Percentiles rank a stretch among this genome's conserved stretches.
These are phyloP conservation scores for Friedmanniomyces simplex DNA, from an alignment of 495 filamentous ascomycete species.

Conservation along the genomic window DNA sequence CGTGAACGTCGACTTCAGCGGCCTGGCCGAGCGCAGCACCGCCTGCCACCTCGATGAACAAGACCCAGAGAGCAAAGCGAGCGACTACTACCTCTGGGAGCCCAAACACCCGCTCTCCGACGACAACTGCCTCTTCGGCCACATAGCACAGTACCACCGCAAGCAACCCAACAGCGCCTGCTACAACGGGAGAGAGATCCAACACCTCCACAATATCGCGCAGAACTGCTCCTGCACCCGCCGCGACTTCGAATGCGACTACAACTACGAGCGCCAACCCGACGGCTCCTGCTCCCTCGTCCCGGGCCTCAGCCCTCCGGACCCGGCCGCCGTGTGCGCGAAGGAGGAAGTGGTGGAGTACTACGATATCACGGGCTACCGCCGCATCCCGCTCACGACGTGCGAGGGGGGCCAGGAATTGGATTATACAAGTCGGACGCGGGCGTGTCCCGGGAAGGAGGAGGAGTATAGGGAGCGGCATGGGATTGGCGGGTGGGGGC, in stretches of 20 bases:
- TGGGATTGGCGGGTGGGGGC: conserved; percentile 56
- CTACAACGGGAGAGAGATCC: conserved; percentile 62
- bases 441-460: conserved; percentile 64
- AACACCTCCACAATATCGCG: conserved; percentile 54
- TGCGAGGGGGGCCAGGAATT: conserved; percentile 63
- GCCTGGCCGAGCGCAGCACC: conserved; percentile 49
- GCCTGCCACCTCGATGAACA: conserved; percentile 60
- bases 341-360: conserved; percentile 61
- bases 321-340: conserved; percentile 57
- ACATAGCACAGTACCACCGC: conserved; percentile 78
- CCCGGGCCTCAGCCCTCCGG: conserved; percentile 52
- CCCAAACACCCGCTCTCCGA: conserved; percentile 67
- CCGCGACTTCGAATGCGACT: conserved; percentile 93
- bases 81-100: conserved; percentile 75
- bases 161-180: conserved; percentile 66
- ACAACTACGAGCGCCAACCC: conserved; percentile 72
- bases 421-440: conserved; percentile 46
- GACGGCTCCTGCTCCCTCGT: conserved; percentile 71
- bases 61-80: conserved; percentile 42
- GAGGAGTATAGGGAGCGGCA: conserved; percentile 69
- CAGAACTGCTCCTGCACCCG: conserved; percentile 72
- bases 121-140: conserved; percentile 82
- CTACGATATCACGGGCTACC: conserved; percentile 74
- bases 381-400: conserved; percentile 80
- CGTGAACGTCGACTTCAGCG: conserved; percentile 79